A percentile compares a stretch with the other conserved stretches of the same genome.
phyloP scores from a whole-genome alignment of 148 eudicot species.

The Dianthus caryophyllus region DNA sequence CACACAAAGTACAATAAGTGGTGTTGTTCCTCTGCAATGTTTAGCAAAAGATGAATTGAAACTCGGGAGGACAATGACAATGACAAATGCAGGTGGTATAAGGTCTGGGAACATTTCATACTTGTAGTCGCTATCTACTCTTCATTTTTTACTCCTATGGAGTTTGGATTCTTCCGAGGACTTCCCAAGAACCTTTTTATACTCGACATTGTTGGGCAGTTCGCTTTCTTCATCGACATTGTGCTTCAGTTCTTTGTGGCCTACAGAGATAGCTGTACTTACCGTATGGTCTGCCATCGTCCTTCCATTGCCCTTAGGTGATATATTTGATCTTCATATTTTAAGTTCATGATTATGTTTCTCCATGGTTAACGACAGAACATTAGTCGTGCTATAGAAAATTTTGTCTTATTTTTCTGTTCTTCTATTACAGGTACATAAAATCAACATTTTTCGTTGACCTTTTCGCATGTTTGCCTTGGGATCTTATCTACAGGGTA shows the following conservation, averaged over 20 bases:
- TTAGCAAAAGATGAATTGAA: conserved; percentile 18
- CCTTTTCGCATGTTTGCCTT: conserved; percentile 80
- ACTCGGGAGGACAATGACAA: conserved; percentile 9
- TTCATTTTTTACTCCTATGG: conserved; percentile 87
- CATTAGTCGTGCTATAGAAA: not conserved
- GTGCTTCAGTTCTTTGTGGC: conserved; percentile 72
- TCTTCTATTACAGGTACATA: conserved; percentile 53
- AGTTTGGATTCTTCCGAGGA: conserved; percentile 93
- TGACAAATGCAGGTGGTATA: conserved; percentile 68
- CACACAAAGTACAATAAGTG: conserved; percentile 15
- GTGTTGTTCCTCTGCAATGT: conserved; percentile 8
- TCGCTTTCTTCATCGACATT: conserved; percentile 80
- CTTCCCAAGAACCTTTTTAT: conserved; percentile 64
- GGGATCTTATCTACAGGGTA: conserved; percentile 92
- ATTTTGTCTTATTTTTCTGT: not conserved
- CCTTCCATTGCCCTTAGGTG: conserved; percentile 68
- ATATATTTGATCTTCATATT: conserved; percentile 5
- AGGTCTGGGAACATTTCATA: conserved; percentile 68
- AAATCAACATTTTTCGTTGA: conserved; percentile 73
- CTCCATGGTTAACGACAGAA: too few species aligned
- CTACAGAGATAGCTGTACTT: conserved; percentile 74
- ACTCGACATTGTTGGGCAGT: conserved; percentile 72
- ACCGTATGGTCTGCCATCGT: conserved; percentile 59
- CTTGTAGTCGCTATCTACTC: conserved; percentile 77
- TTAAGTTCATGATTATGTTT: not conserved